Evolutionary conservation across 306 rosid species (phyloP).

Genomic region (Cucurbita moschata): DNA sequence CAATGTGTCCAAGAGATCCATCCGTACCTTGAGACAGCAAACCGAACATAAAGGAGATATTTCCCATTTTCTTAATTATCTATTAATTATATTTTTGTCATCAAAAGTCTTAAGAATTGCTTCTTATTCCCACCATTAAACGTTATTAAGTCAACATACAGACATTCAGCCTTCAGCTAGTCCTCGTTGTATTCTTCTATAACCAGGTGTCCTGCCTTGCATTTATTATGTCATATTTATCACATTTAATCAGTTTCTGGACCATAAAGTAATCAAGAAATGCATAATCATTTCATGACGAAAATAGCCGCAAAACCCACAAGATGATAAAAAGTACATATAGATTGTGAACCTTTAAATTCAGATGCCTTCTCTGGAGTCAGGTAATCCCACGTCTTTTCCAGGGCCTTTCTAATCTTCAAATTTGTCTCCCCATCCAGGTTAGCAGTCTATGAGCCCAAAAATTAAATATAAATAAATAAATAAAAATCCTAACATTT

Average conservation of each 20-base stretch:
- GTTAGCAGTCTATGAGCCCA: slow-evolving; percentile 65
- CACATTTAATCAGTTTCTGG: slow-evolving; percentile 2
- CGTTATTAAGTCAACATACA: neutral
- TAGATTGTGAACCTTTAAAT: slow-evolving; percentile 49
- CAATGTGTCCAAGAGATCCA: neutral
- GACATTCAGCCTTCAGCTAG: neutral
- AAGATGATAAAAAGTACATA: slow-evolving; percentile 5
- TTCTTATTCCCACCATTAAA: neutral
- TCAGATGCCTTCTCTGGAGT: slow-evolving; percentile 78
- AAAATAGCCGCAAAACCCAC: neutral
- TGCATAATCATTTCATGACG: neutral
- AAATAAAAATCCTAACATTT: neutral
- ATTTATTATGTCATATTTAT: neutral
- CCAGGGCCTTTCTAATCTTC: slow-evolving; percentile 79
- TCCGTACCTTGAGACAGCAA: neutral
- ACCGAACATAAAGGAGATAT: neutral
- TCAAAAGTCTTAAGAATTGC: neutral
- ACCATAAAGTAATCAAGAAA: neutral
- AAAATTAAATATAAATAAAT: neutral
- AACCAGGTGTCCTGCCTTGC: neutral
- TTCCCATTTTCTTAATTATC: neutral
- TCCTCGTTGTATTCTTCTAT: neutral
- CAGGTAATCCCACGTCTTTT: slow-evolving; percentile 80
- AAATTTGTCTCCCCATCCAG: slow-evolving; percentile 95
- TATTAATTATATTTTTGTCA: neutral